Evolutionary conservation across 2,329 filamentous ascomycete genomes (phyloP).

Genomic region (Aspergillus pseudoterreus): DNA sequence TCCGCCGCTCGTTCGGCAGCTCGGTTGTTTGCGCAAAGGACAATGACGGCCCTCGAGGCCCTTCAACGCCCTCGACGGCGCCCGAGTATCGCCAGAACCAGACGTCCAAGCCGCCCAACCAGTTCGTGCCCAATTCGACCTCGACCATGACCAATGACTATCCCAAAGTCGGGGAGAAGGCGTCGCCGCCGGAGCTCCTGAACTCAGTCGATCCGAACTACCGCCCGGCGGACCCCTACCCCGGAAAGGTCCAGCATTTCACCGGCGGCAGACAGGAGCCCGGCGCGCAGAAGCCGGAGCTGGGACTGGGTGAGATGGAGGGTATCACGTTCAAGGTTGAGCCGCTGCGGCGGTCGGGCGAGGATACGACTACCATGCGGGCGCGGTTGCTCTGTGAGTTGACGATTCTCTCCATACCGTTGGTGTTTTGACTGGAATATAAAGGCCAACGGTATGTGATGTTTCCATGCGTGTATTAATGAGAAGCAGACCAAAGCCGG

Average conservation of each 20-base stretch:
- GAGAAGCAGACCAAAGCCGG: slow-evolving; percentile 76
- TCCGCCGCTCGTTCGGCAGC: slow-evolving; percentile 29
- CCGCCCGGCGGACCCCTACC: slow-evolving; percentile 56
- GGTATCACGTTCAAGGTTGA: slow-evolving; percentile 83
- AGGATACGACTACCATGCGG: slow-evolving; percentile 80
- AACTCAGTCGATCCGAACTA: slow-evolving; percentile 55
- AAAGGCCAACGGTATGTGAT: too few relatives aligned
- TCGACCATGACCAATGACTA: slow-evolving; percentile 62
- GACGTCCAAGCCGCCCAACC: slow-evolving; percentile 56
- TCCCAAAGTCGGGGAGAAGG: slow-evolving; percentile 56
- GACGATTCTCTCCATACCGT: background rate
- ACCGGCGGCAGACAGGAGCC: slow-evolving; percentile 59
- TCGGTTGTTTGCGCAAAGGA: slow-evolving; percentile 29
- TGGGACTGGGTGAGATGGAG: slow-evolving; percentile 82
- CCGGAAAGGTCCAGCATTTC: slow-evolving; percentile 62
- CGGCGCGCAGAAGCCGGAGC: slow-evolving; percentile 57
- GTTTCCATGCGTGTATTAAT: background rate
- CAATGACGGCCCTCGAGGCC: slow-evolving; percentile 37
- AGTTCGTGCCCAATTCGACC: slow-evolving; percentile 61
- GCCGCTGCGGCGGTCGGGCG: slow-evolving; percentile 78
- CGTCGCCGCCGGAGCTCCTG: slow-evolving; percentile 58
- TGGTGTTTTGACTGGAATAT: too few relatives aligned
- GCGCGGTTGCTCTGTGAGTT: slow-evolving; percentile 69
- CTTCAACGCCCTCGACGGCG: slow-evolving; percentile 43
- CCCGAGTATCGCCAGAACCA: slow-evolving; percentile 55